Evolutionary conservation across 2,329 filamentous ascomycete genomes (phyloP), one percentile per base, ranked within the genome.

Genomic region (Trichoderma citrinoviride): DNA sequence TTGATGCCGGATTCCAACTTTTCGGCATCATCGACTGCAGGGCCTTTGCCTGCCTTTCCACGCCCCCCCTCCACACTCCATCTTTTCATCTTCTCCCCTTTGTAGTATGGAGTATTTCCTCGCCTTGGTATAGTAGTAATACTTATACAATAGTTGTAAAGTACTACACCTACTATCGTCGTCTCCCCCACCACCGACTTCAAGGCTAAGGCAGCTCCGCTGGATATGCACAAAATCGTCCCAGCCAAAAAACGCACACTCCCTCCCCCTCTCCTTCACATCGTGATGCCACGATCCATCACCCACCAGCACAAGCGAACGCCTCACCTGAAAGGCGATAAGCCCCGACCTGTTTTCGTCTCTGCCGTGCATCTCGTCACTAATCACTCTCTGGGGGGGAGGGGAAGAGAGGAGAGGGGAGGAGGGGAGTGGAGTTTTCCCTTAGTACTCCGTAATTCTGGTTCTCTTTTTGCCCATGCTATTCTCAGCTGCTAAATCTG

Each of bases 281-380:
- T 64, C 58, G 15, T 46, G 54, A 37, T 65, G 54, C 62, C 62
- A 65, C 62, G 62, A 65, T 65, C 54, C 47, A 52, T 53, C 46
- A 60, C 25, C n/a, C 49, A 25, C 61, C 44, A 64, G 44, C 44
- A n/a, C n/a, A 44, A 53, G 47, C 54, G 41, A 65, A 65, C 62
- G 62, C 62, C 62, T 65, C 62, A 65, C 62, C 62, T 65, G 62
- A 60, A 57, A 65, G 21, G 40, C 62, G 62, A 65, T 60, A 65
- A 57, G 53, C 53, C 46, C 62, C 62, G 62, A 46, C 21, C 33
- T 37, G 10, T 37, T 37, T 58, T 37, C 40, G 25, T 7, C 43
- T 58, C 19, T 44, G 33, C 52, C 8, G 29, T 23, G 25, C 33
- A n/a, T 52, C 33, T 37, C 14, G 33, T 37, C 33, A 37, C 33